Evolutionary conservation across 83 land plant species (phyloP), one percentile per base, ranked within the genome.

Genomic region (Thuja plicata): DNA sequence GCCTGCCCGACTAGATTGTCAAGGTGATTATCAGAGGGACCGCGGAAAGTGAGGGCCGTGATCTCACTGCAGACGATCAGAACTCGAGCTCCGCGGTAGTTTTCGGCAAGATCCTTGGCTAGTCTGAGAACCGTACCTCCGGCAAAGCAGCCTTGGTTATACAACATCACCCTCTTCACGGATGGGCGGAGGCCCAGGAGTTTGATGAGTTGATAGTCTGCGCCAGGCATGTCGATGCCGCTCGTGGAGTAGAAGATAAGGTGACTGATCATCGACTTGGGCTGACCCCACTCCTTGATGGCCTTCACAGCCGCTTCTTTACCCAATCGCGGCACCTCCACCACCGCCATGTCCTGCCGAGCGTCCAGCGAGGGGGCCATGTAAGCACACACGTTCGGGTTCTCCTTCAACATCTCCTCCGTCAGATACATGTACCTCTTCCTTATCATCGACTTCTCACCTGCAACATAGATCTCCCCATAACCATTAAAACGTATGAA

Each of bases 211-310:
- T 91, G 92, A 88, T 93, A 95, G 91, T 95, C 96, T 3, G 93
- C 93, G 79, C 79, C 95, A 24, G 95, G 96, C 95, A 95, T 95
- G 94, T 94, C 95, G 3, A 95, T 94, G 15, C 95, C 96, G 88
- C 90, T 88, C 57, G 94, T 92, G 86, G 94, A 90, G 92, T 91
- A 91, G 91, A 95, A 91, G 60, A 95, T 43, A 70, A 94, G 88
- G 86, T 93, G 96, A 62, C 92, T 94, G 87, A 94, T 93, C 79
- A 88, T 88, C 0, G 96, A 95, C 81, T 92, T 93, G 87, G 94
- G 93, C 78, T 92, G 95, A 17, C 94, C 95, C 96, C 95, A 94
- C 48, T 95, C 96, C 73, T 91, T 94, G 50, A 95, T 92, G 48
- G 95, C 95, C 86, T 94, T 94, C 12, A 74, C 34, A 8, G 96